Conservation (phyloP, 2,329 filamentous ascomycete species). For the Cryphonectria parasitica region DNA sequence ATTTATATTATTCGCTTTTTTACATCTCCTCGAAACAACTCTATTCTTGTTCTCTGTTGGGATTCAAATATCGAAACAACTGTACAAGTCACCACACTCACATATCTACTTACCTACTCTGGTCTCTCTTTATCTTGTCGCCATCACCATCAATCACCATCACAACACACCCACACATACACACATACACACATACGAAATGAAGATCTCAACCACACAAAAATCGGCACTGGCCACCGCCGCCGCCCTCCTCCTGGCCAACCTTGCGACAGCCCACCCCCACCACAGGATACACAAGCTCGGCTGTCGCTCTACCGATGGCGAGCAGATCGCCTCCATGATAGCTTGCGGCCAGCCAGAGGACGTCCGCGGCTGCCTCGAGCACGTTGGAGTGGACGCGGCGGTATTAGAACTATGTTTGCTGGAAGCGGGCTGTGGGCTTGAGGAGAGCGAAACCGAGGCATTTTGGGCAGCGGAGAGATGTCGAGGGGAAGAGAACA, state of each 20-base stretch:
- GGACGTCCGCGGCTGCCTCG: conserved; percentile 8
- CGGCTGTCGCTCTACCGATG: conserved; percentile 2
- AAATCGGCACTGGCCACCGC: background rate
- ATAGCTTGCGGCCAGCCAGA: conserved; percentile 7
- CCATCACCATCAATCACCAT: background rate
- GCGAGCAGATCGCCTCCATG: background rate
- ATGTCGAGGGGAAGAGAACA: background rate
- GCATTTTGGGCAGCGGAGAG: conserved; percentile 4
- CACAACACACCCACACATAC: no score
- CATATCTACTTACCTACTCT: background rate
- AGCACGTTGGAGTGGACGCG: background rate
- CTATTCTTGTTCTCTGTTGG: no score
- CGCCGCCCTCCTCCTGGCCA: background rate
- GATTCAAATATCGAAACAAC: no score
- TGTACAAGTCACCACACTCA: background rate
- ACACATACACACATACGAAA: background rate
- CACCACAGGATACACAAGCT: background rate
- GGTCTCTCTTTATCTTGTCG: background rate
- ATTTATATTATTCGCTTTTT: background rate
- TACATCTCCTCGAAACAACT: background rate
- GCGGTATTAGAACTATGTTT: conserved; percentile 1
- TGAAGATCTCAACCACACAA: background rate
- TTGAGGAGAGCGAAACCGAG: conserved; percentile 8
- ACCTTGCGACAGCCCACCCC: conserved; percentile 11
- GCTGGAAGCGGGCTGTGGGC: conserved; percentile 7